phyloP scores from a whole-genome alignment of 371 early-diverging fungal genomes.

The Mucor ambiguus region DNA sequence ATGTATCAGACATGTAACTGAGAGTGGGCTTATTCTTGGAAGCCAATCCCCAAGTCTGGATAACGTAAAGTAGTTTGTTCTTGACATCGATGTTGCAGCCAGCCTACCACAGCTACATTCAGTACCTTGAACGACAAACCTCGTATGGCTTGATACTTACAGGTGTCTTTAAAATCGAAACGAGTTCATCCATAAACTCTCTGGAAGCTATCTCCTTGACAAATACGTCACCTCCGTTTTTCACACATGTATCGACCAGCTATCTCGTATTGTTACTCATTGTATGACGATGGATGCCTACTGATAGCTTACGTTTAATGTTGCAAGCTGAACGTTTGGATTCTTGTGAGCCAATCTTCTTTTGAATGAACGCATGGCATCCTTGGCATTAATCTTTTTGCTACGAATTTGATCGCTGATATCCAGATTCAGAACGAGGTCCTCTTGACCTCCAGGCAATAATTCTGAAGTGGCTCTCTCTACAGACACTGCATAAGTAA shows the following conservation, averaged over 20 bases:
- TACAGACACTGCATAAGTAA: conserved; percentile 24
- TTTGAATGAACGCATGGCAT: conserved; percentile 77
- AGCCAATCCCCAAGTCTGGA: conserved; percentile 91
- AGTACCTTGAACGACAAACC: neutral
- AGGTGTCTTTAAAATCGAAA: conserved; percentile 65
- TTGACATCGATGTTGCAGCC: conserved; percentile 74
- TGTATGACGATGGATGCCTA: neutral
- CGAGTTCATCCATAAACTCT: conserved; percentile 89
- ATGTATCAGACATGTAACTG: conserved; percentile 77
- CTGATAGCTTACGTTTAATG: conserved; percentile 69
- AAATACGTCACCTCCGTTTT: conserved; percentile 91
- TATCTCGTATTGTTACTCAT: conserved; percentile 25
- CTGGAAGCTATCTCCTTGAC: conserved; percentile 86
- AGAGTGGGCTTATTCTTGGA: conserved; percentile 79
- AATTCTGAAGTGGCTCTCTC: conserved; percentile 91
- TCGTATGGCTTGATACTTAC: conserved; percentile 42
- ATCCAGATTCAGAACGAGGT: conserved; percentile 82
- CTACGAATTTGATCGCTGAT: conserved; percentile 92
- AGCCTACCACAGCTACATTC: conserved; percentile 14
- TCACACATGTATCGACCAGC: conserved; percentile 92
- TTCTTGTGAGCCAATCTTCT: conserved; percentile 82
- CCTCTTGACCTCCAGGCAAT: conserved; percentile 83
- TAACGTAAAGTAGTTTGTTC: conserved; percentile 66
- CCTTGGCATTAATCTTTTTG: conserved; percentile 82
- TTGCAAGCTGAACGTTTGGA: conserved; percentile 91